A percentile compares a stretch with the other conserved stretches of the same genome.
Conservation (phyloP, 768 basidiomycete species). For the Suillus cothurnatus region DNA sequence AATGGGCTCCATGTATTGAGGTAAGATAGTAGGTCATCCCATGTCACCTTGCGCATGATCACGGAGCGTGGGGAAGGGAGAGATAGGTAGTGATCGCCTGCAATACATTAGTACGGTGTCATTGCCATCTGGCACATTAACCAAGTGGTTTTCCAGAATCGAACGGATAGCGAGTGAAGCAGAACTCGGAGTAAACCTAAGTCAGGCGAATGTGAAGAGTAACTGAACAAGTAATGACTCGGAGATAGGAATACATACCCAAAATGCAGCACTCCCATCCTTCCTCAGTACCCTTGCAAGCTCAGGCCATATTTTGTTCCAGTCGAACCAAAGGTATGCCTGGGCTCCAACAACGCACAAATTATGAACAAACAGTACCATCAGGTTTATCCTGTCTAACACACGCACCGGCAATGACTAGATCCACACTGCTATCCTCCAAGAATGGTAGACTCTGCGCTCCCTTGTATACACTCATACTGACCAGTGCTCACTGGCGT, state of each 20-base stretch:
- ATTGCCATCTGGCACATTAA: conserved; percentile 64
- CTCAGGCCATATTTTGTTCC: conserved; percentile 71
- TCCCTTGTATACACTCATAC: conserved; percentile 39
- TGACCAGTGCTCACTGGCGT: conserved; percentile 21
- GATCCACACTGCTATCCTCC: conserved; percentile 57
- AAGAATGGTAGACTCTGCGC: conserved; percentile 56
- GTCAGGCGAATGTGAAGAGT: neutral
- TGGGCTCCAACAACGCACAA: conserved; percentile 50
- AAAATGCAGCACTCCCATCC: conserved; percentile 71
- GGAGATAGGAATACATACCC: conserved; percentile 46
- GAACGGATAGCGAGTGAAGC: conserved; percentile 64
- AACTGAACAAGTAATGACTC: neutral
- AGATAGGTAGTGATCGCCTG: conserved; percentile 46
- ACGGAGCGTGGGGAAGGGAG: conserved; percentile 39
- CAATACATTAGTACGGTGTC: conserved; percentile 3
- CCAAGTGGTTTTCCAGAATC: conserved; percentile 68
- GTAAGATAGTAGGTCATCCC: conserved; percentile 68
- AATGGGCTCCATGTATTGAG: conserved; percentile 74
- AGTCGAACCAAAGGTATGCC: conserved; percentile 84
- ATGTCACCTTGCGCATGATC: conserved; percentile 63
- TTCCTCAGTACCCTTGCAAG: conserved; percentile 57
- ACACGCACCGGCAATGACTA: conserved; percentile 63
- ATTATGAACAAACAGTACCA: neutral
- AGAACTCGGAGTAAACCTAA: conserved; percentile 70
- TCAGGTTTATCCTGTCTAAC: neutral